Evolutionary conservation across 2,329 filamentous ascomycete genomes (phyloP).

Genomic region (Phymatotrichopsis omnivora): DNA sequence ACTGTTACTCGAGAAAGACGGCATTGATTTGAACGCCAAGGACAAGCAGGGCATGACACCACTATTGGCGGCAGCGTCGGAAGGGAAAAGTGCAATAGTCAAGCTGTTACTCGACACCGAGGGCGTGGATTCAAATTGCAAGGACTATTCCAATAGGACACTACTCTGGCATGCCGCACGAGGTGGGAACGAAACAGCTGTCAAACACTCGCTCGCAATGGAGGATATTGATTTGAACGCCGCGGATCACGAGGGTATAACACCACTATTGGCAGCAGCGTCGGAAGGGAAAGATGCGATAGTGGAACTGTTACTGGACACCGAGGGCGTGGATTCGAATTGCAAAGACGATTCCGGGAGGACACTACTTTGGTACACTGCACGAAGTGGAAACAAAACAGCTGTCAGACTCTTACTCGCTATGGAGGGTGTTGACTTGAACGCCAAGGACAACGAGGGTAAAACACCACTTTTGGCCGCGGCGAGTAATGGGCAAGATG

Average conservation of each 20-base stretch:
- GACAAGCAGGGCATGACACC: slow-evolving; percentile 25
- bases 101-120: slow-evolving; percentile 18
- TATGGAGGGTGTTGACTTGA: slow-evolving; percentile 15
- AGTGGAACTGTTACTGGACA: slow-evolving; percentile 22
- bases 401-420: slow-evolving; percentile 13
- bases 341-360: slow-evolving; percentile 16
- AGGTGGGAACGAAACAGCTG: slow-evolving; percentile 21
- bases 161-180: slow-evolving; percentile 24
- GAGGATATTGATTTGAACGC: slow-evolving; percentile 12
- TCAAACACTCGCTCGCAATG: slow-evolving; percentile 19
- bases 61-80: slow-evolving; percentile 25
- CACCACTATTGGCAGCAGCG: slow-evolving; percentile 24
- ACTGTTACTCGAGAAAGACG: slow-evolving; percentile 7
- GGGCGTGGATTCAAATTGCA: slow-evolving; percentile 18
- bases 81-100: slow-evolving; percentile 23
- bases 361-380: slow-evolving; percentile 20
- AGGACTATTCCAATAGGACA: slow-evolving; percentile 22
- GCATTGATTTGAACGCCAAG: slow-evolving; percentile 19
- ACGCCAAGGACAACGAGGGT: slow-evolving; percentile 26
- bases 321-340: not conserved
- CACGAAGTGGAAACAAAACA: slow-evolving; percentile 16
- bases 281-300: slow-evolving; percentile 19
- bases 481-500: slow-evolving; percentile 25
- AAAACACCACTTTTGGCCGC: slow-evolving; percentile 30
- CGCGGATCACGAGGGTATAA: slow-evolving; percentile 20